Percentiles rank a stretch among this genome's conserved stretches.
These are phyloP conservation scores for Parmales sp. DNA, from an alignment of 108 stramenopile species.

Conservation along the genomic window DNA sequence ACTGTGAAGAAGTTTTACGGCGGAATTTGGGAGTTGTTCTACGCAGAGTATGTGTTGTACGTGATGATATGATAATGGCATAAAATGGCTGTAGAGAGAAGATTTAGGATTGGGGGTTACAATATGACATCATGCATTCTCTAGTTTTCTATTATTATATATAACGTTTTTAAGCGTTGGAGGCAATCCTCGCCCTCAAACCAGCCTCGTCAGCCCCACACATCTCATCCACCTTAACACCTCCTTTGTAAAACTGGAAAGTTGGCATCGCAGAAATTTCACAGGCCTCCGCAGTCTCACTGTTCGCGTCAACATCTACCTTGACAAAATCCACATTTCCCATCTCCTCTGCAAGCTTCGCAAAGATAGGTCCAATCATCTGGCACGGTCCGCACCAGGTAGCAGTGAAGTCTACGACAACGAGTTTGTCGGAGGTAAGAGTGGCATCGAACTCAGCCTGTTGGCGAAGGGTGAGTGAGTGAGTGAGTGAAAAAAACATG, in stretches of 20 bases:
- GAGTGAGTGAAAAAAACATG: too few species aligned
- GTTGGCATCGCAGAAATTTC: constrained; percentile 80
- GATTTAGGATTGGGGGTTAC: too few species aligned
- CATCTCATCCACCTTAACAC: constrained; percentile 61
- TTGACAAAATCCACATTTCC: constrained; percentile 61
- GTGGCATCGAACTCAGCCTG: too few species aligned
- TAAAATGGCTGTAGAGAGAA: background rate
- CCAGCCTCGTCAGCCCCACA: constrained; percentile 47
- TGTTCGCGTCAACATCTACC: constrained; percentile 75
- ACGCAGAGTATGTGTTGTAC: constrained; percentile 85
- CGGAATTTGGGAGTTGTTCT: constrained; percentile 92
- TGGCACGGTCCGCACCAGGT: constrained; percentile 75
- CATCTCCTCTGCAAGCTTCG: constrained; percentile 49
- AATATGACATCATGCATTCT: too few species aligned
- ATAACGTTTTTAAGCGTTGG: background rate
- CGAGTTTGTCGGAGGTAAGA: too few species aligned
- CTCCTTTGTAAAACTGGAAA: constrained; percentile 70
- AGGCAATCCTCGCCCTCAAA: constrained; percentile 15
- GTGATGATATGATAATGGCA: constrained; percentile 63
- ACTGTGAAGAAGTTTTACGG: constrained; percentile 87
- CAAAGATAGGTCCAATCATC: constrained; percentile 70
- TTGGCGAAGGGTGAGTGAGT: too few species aligned
- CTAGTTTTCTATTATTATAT: background rate
- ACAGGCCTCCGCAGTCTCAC: constrained; percentile 48
- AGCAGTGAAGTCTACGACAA: constrained; percentile 11